Evolutionary conservation across 2,329 filamentous ascomycete genomes (phyloP), one percentile per base, ranked within the genome.

Genomic region (Lachnum nothofagi): DNA sequence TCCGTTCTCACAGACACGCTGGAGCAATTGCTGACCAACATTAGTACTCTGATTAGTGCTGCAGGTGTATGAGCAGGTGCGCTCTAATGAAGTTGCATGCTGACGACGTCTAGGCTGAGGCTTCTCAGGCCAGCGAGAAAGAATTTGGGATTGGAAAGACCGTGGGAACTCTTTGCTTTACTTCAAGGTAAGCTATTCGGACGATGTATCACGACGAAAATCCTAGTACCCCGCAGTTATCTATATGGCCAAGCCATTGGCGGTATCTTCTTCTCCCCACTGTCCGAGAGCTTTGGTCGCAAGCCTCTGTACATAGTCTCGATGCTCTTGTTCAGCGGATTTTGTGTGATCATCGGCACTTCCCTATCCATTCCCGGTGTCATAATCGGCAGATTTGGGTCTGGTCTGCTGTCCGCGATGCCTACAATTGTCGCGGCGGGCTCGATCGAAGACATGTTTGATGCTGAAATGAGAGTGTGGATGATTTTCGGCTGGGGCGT

Each of bases 371-470:
- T 73, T 2, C 51, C 65, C 1, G 67, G 62, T 0, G 65, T 71
- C 2, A 57, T 70, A n/a, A 37, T 71, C 2, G 70, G 71, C 20
- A 66, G 74, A 5, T 66, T 74, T 29, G 19, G 71, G 4, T 68
- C 69, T 3, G 75, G 74, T 0, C 54, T 73, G 4, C 59, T 72
- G 8, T 74, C 73, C 0, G 72, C 74, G 3, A 68, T 75, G 10
- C 74, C 74, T 2, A 67, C 71, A 0, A 70, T 72, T 19, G 71
- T 76, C 5, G 68, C 71, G 7, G 67, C 70, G 0, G 73, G 74
- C 1, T 73, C 70, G 42, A 67, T 76, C 25, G 74, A 77, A 50
- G 73, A 77, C 51, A 68, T 77, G 59, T 76, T 69, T 62, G 69
- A 74, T 47, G 65, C 67, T 2, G 64, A 65, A 46, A 63, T 63